Percentiles rank a stretch among this genome's conserved stretches.
phyloP scores from a whole-genome alignment of 192 early-diverging fungal species.

The Coemansia furcata region DNA sequence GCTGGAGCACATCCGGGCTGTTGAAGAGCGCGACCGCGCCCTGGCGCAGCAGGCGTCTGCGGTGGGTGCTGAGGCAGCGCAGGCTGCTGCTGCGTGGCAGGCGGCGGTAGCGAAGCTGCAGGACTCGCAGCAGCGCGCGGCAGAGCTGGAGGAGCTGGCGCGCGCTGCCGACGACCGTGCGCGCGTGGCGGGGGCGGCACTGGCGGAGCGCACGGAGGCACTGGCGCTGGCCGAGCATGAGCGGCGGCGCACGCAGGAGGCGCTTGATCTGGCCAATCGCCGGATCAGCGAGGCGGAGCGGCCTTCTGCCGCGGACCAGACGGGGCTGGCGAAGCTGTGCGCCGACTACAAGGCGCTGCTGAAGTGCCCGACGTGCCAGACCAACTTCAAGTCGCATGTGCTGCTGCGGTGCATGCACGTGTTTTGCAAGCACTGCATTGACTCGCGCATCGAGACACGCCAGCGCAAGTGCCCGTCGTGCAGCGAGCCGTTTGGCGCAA shows the following conservation, averaged over 20 bases:
- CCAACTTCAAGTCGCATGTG: conserved; percentile 79
- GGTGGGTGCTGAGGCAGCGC: conserved; percentile 65
- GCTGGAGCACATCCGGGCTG: conserved; percentile 73
- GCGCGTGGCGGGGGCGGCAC: conserved; percentile 53
- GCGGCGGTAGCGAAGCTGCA: conserved; percentile 59
- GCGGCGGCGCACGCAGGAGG: conserved; percentile 59
- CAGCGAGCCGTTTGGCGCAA: conserved; percentile 76
- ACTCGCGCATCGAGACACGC: conserved; percentile 77
- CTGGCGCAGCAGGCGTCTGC: conserved; percentile 64
- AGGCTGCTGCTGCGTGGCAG: conserved; percentile 55
- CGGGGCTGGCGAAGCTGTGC: conserved; percentile 52
- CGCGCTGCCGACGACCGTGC: conserved; percentile 20
- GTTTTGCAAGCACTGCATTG: conserved; percentile 93
- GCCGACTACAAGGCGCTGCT: conserved; percentile 72
- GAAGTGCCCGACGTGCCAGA: conserved; percentile 87
- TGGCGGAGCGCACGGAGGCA: conserved; percentile 64
- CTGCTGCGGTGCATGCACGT: conserved; percentile 91
- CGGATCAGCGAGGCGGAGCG: conserved; percentile 61
- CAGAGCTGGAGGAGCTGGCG: conserved; percentile 61
- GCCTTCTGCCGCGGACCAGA: conserved; percentile 23
- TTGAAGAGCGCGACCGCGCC: conserved; percentile 78
- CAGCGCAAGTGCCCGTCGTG: conserved; percentile 95
- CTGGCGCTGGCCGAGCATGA: conserved; percentile 61
- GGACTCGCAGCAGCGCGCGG: conserved; percentile 58
- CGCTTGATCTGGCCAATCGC: conserved; percentile 65